Evolutionary conservation across 768 basidiomycete genomes (phyloP).

Genomic region (Amanita rubescens): DNA sequence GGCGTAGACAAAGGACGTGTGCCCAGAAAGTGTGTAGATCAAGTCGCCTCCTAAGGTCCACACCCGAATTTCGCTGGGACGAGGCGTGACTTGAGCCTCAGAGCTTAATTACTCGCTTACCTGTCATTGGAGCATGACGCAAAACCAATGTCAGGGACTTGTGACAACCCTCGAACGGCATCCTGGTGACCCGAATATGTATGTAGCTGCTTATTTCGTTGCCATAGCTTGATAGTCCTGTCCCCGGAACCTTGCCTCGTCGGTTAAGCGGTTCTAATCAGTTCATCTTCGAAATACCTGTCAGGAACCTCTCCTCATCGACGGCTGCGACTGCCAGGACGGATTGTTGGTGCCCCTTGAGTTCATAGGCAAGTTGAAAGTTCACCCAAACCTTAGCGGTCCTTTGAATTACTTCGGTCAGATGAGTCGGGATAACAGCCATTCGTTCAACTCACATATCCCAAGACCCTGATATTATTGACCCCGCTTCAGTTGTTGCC

Average conservation of each 20-base stretch:
- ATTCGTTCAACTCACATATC: conserved; percentile 83
- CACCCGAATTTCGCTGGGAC: conserved; percentile 75
- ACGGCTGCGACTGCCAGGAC: conserved; percentile 91
- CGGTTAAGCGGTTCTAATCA: neutral
- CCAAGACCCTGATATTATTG: conserved; percentile 94
- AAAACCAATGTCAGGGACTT: conserved; percentile 83
- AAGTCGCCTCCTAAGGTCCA: conserved; percentile 83
- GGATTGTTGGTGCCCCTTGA: conserved; percentile 83
- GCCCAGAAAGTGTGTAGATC: conserved; percentile 78
- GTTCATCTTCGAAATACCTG: conserved; percentile 40
- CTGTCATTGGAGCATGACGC: conserved; percentile 95
- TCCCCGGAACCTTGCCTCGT: conserved; percentile 74
- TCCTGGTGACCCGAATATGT: conserved; percentile 86
- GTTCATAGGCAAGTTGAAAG: conserved; percentile 61
- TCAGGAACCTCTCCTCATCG: conserved; percentile 69
- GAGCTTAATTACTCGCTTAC: conserved; percentile 27
- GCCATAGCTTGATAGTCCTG: conserved; percentile 88
- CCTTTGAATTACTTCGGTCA: conserved; percentile 31
- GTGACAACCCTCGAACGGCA: conserved; percentile 79
- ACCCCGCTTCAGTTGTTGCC: conserved; percentile 58
- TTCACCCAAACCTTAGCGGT: conserved; percentile 93
- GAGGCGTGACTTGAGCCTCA: neutral
- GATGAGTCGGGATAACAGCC: neutral
- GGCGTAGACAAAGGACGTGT: conserved; percentile 96
- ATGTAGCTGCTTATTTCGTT: conserved; percentile 61